Base-by-base conservation (phyloP, 306 rosid genomes). In the Nissolia schottii region DNA sequence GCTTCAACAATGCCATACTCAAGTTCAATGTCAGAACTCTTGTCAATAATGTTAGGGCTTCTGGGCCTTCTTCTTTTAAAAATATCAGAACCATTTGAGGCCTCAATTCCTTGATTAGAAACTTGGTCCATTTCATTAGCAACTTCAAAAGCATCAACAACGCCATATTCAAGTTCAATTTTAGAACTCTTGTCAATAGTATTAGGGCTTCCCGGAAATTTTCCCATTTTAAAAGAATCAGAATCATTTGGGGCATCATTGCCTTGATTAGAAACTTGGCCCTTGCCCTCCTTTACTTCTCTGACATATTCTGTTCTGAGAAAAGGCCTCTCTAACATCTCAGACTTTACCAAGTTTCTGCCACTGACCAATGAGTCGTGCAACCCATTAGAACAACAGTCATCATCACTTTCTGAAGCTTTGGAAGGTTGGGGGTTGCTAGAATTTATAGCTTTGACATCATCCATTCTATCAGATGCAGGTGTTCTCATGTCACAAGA, bases 381-480 rank as follows among this genome's bases (percentile, higher is more conserved):
- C 65, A 74, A 76, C 1, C 64, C 67, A 70, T 79, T 82, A 28
- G 87, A 77, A 86, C 58, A 60, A 48, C 74, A 45, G 37, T 86
- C 88, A 65, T 63, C 73, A 59, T 82, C 86, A 62, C 69, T 80
- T 72, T 77, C 85, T 5, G 80, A 64, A 77, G 77, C 55, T 74
- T 79, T 81, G 67, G 66, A 23, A 24, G 10, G 64, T 4, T 76
- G 69, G 20, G 67, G 58, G 78, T 65, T 70, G 70, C 81, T 66
- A 55, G 77, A 79, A 73, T 82, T 72, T 13, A 72, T 43, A 31
- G 56, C 41, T 73, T 73, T 79, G 65, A 48, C 46, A 55, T 89
- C 86, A 61, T 78, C 86, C 40, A 67, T 84, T n/a, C 72, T 71
- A 66, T 91, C 92, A 40, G 92, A 80, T 29, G 79, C 50, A 79